Conservation (phyloP, 805 yeast genomes). For the Wickerhamiella australiensis region DNA sequence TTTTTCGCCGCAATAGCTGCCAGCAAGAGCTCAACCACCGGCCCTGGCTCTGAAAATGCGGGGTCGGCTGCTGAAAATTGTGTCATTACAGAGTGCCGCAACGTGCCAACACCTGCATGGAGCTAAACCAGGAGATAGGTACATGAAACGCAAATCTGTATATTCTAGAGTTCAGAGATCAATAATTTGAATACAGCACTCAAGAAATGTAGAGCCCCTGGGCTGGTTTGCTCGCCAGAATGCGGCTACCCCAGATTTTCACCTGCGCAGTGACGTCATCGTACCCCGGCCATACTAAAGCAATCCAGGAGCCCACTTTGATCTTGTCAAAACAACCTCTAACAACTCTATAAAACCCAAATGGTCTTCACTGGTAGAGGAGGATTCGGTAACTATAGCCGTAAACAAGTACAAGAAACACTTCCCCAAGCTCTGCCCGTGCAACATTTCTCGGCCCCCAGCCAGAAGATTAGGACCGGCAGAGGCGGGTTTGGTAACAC, state of each 20-base stretch:
- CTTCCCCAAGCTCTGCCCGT: constrained; percentile 26
- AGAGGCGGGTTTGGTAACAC: constrained; percentile 33
- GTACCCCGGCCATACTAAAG: neutral
- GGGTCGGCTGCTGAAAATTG: neutral
- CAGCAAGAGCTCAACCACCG: neutral
- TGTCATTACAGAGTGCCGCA: constrained; percentile 1
- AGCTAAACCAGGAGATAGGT: neutral
- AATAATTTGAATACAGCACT: neutral
- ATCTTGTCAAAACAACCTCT: neutral
- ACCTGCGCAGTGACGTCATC: constrained; percentile 7
- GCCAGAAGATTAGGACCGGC: constrained; percentile 28
- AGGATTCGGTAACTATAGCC: constrained; percentile 25
- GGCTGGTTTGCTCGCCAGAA: neutral
- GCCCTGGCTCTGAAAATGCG: neutral
- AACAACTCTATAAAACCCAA: neutral
- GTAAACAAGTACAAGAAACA: constrained; percentile 2
- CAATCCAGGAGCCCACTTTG: neutral
- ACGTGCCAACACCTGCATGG: neutral
- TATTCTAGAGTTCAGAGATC: neutral
- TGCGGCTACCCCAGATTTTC: constrained; percentile 8
- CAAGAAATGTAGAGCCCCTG: neutral
- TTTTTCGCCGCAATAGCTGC: neutral
- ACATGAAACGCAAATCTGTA: neutral
- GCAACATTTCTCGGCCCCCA: constrained; percentile 28
- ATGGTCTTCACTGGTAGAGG: constrained; percentile 28